Base-by-base conservation (phyloP, 805 yeast species). In the Saccharomycopsis vini region DNA sequence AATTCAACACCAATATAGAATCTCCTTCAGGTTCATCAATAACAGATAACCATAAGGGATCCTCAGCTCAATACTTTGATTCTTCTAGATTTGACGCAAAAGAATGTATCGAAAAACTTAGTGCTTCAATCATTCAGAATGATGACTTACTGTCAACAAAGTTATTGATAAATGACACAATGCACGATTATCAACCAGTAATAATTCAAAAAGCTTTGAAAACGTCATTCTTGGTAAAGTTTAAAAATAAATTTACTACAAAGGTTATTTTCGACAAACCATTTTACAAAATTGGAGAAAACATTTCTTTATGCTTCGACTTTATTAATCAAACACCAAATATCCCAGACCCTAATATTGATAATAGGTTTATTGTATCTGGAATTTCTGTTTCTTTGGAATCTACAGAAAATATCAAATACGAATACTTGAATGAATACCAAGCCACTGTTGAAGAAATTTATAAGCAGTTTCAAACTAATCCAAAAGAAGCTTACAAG, bases 281-380 rank as follows among this genome's bases (percentile, higher is more conserved):
- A 2, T 61, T 63, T 32, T 71, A 64, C 47, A 62, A 70, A 16
- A 58, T 67, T 3, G 71, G 77, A 2, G 79, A 73, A 35, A 64
- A 66, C 15, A 60, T 77, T 6, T 63, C 65, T 18, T 48, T 72
- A 5, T 55, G 52, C 16, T 53, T 68, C 34, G 67, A 60, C 48
- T 64, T 69, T 18, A 48, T 57, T 5, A 50, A 58, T 10, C 57
- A 64, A 2, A 18, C 5, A 12, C 12, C 29, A 22, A 29, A 28
- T 18, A 3, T 18, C 21, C 12, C 13, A 40, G n/a, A 50, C 44
- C 2, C 28, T 55, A 18, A n/a, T 21, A 4, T 23, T 13, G 28
- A 36, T n/a, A 20, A 34, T 18, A 29, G 39, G 24, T 53, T 60
- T 36, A 70, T 65, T 45, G 59, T 73, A 2, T 67, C 67, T 5